These are phyloP conservation scores for Fusarium marasasianum DNA, from an alignment of 2,329 filamentous ascomycete genomes.

Conservation along the genomic window DNA sequence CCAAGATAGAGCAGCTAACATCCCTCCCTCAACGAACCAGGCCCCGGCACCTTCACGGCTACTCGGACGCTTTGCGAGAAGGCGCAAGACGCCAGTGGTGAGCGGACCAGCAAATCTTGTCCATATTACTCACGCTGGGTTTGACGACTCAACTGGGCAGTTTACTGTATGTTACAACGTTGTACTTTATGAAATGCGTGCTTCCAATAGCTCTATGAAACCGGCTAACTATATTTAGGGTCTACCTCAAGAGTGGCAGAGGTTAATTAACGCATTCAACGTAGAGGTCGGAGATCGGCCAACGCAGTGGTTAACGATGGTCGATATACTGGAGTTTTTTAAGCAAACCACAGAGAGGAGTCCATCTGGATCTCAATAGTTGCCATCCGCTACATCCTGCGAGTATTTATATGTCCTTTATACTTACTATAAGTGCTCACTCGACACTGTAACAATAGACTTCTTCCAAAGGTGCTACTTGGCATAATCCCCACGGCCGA, in stretches of 20 bases:
- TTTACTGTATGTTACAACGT: background rate
- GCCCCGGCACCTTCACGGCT: accelerated
- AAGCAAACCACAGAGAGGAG: accelerated
- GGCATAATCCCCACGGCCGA: accelerated
- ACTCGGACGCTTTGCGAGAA: background rate
- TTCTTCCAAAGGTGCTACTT: too few relatives aligned
- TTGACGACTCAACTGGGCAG: accelerated
- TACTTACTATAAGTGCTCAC: too few relatives aligned
- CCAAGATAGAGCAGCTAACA: accelerated
- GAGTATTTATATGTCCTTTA: background rate
- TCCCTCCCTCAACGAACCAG: accelerated
- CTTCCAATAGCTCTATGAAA: accelerated
- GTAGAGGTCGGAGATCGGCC: accelerated
- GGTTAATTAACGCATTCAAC: accelerated
- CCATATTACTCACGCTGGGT: background rate
- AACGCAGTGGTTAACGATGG: accelerated
- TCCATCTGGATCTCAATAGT: accelerated
- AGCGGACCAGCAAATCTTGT: accelerated
- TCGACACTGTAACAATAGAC: background rate
- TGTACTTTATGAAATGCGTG: accelerated
- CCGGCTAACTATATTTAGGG: background rate
- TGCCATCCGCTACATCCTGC: accelerated
- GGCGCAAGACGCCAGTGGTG: accelerated
- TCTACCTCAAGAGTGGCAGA: background rate
- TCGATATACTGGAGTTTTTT: too few relatives aligned